Conservation (phyloP, 31 red algal genomes). For the Porphyra umbilicalis region DNA sequence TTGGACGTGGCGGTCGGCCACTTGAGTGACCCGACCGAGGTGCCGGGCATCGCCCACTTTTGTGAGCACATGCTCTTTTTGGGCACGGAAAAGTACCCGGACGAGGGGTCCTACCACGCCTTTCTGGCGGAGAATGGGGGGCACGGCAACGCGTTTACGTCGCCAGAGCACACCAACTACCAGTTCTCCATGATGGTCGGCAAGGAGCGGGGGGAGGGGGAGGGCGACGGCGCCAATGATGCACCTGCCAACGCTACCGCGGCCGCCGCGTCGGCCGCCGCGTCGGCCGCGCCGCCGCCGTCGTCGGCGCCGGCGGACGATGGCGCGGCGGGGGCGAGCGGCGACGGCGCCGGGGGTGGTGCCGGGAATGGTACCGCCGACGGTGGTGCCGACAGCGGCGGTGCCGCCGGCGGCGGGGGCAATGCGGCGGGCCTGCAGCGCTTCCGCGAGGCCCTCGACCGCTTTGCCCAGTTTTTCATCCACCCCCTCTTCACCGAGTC, state of each 20-base stretch:
- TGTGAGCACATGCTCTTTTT: conserved; percentile 96
- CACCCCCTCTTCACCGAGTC: conserved; percentile 75
- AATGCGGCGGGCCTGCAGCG: conserved; percentile 27
- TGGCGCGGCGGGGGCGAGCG: not conserved
- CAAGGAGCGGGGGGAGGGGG: conserved; percentile 3
- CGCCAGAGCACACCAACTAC: conserved; percentile 82
- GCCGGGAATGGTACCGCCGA: not conserved
- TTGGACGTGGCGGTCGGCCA: conserved; percentile 77
- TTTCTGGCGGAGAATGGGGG: conserved; percentile 83
- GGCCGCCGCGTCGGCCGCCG: not conserved
- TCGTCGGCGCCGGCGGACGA: not conserved
- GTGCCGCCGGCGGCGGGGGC: not conserved
- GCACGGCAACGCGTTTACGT: conserved; percentile 82
- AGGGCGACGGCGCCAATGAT: not conserved
- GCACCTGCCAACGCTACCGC: no score
- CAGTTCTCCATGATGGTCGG: conserved; percentile 53
- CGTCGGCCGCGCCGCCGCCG: not conserved
- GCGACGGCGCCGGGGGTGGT: not conserved
- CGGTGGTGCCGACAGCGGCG: not conserved
- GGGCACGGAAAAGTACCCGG: conserved; percentile 95
- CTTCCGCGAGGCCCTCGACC: conserved; percentile 82
- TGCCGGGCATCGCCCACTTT: conserved; percentile 93
- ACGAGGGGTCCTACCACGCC: conserved; percentile 74
- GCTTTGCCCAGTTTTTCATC: conserved; percentile 95
- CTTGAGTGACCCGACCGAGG: conserved; percentile 62